A percentile compares a stretch with the other conserved stretches of the same genome.
phyloP scores from a whole-genome alignment of 2,329 filamentous ascomycete species.

The Claviceps sp. region DNA sequence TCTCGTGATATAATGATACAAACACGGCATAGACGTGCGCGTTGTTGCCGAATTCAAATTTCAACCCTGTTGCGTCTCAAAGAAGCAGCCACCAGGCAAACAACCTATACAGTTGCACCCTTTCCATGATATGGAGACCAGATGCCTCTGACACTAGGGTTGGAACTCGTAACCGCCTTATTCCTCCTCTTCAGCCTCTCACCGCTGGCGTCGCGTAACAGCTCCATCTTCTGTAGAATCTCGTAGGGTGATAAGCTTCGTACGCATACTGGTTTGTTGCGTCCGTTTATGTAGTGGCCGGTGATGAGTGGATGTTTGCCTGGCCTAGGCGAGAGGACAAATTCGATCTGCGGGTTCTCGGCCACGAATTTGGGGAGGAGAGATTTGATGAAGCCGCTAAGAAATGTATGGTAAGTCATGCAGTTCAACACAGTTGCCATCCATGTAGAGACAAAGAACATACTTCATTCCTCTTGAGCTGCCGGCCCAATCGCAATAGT shows the following conservation, averaged over 20 bases:
- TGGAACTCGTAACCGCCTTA: constrained; percentile 52
- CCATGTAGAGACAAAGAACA: not conserved
- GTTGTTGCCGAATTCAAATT: constrained; percentile 3
- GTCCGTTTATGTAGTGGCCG: constrained; percentile 86
- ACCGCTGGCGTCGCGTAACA: constrained; percentile 61
- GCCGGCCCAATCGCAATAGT: constrained; percentile 94
- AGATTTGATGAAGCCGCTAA: constrained; percentile 67
- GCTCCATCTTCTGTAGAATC: constrained; percentile 64
- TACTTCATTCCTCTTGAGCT: constrained; percentile 94
- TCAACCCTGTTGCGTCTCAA: not conserved
- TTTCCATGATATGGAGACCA: constrained; percentile 59
- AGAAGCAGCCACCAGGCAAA: not conserved
- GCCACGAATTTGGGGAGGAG: constrained; percentile 65
- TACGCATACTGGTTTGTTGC: constrained; percentile 75
- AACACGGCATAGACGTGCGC: constrained; percentile 9
- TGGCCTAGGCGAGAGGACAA: constrained; percentile 82
- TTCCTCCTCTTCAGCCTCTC: constrained; percentile 54
- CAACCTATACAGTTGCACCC: constrained; percentile 35
- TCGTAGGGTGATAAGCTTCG: constrained; percentile 71
- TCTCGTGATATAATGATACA: constrained; percentile 15
- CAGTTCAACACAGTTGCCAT: not conserved
- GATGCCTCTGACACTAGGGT: constrained; percentile 53
- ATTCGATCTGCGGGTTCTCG: constrained; percentile 76
- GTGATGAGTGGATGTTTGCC: constrained; percentile 77
- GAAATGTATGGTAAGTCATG: not conserved